Evolutionary conservation across 371 early-diverging fungal genomes (phyloP).

Genomic region (Dinochytrium kinnereticum): DNA sequence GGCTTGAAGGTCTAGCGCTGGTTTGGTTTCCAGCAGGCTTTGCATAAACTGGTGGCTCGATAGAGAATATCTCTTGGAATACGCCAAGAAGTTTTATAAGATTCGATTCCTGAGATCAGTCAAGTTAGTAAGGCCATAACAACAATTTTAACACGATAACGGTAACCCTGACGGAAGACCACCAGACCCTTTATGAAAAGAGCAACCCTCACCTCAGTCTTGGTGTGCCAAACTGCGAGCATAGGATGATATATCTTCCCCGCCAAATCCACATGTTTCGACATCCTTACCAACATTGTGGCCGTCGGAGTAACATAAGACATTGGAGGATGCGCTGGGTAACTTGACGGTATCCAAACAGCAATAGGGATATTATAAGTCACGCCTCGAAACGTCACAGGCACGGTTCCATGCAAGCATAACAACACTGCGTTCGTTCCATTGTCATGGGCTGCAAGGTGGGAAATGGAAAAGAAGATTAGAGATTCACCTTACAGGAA

Average conservation of each 20-base stretch:
- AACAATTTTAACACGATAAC: too few species aligned
- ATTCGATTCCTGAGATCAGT: not conserved
- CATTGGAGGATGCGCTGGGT: conserved; percentile 81
- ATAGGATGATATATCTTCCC: conserved; percentile 87
- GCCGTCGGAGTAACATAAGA: conserved; percentile 87
- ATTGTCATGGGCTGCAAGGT: conserved; percentile 61
- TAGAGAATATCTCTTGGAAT: conserved; percentile 73
- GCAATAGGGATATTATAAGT: conserved; percentile 93
- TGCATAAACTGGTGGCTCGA: conserved; percentile 82
- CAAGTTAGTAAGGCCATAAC: too few species aligned
- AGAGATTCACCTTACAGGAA: not conserved
- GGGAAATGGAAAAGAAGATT: conserved; percentile 33
- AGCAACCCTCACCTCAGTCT: conserved; percentile 31
- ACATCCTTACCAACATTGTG: conserved; percentile 79
- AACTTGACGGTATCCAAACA: conserved; percentile 84
- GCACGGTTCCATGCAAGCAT: conserved; percentile 81
- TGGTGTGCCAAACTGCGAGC: conserved; percentile 65
- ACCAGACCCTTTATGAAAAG: conserved; percentile 15
- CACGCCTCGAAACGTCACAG: conserved; percentile 77
- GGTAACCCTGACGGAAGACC: too few species aligned
- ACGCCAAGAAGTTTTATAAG: conserved; percentile 57
- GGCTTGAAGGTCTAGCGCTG: conserved; percentile 14
- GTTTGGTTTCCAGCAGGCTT: conserved; percentile 52
- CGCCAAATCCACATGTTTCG: conserved; percentile 81
- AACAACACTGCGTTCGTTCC: conserved; percentile 73